Conservation (phyloP, 2,329 filamentous ascomycete species). For the Penicillium sp. region DNA sequence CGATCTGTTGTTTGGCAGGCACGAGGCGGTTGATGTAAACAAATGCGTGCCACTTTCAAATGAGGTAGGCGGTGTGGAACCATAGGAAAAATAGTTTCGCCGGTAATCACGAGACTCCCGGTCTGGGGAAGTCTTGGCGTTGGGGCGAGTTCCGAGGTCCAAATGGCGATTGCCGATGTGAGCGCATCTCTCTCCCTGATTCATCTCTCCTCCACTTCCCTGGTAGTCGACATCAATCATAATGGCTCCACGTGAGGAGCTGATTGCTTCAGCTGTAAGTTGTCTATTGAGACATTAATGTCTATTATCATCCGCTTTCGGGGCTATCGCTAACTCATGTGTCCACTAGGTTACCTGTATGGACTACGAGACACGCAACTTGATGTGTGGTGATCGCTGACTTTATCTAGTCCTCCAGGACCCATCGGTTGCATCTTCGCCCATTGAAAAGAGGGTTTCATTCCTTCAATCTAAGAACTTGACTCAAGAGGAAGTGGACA, state of each 20-base stretch:
- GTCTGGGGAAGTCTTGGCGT: constrained; percentile 30
- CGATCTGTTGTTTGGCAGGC: constrained; percentile 15
- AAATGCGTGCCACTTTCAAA: constrained; percentile 28
- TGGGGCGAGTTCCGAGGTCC: constrained; percentile 37
- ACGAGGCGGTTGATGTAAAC: constrained; percentile 32
- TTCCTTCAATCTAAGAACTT: constrained; percentile 97
- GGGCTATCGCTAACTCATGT: constrained; percentile 23
- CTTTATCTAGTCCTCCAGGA: constrained; percentile 75
- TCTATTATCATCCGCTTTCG: constrained; percentile 25
- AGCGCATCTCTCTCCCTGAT: constrained; percentile 14
- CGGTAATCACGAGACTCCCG: constrained; percentile 29
- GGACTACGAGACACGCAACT: constrained; percentile 16
- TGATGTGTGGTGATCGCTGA: constrained; percentile 15
- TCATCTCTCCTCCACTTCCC: constrained; percentile 10
- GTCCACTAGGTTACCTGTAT: constrained; percentile 50
- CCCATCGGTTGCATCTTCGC: constrained; percentile 81
- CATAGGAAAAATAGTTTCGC: constrained; percentile 19
- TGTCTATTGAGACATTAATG: constrained; percentile 3
- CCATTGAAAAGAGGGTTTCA: constrained; percentile 87
- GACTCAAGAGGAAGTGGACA: constrained; percentile 90
- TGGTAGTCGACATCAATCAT: constrained; percentile 42
- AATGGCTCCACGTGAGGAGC: constrained; percentile 84
- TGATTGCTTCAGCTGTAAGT: constrained; percentile 76
- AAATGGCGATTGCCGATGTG: constrained; percentile 27
- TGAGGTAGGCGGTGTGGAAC: constrained; percentile 29